Evolutionary conservation across 2,329 filamentous ascomycete species (phyloP), one percentile per base, ranked within the genome.

Genomic region (Fusarium sp.): DNA sequence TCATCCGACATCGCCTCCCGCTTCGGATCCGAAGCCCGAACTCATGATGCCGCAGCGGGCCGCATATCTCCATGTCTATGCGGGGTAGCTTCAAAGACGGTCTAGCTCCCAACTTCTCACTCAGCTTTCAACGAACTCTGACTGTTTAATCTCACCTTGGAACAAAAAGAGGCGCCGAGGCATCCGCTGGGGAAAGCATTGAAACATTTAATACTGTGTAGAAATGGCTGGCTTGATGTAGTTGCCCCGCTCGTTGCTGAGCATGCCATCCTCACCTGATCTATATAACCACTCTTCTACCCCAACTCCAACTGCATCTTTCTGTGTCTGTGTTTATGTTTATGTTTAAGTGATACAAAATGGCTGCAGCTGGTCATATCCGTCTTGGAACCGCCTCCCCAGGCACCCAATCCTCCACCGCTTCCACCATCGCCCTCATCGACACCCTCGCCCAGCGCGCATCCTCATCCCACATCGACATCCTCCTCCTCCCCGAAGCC

Each of bases 401-500:
- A 25, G 82, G 82, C 35, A 86, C 88, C 5, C 84, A 85, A 63
- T 72, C 84, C 58, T 88, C 86, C 21, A 87, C 85, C 2, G 56
- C 83, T 30, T 84, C 88, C 38, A 97, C 94, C 2, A 88, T 97
- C 62, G 78, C 82, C 11, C 88, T 91, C 40, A 88, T 97, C 57
- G 87, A 91, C 77, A 75, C 81, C 16, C 90, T 93, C 19, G 91
- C 93, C 38, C 83, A 83, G 30, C 83, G 86, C 40, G 95, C 95
- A n/a, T 88, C 91, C 7, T 76, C 80, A 2, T 79, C 83, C 63
- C 75, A 79, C 6, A 83, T 89, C 43, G 86, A 96, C 80, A 87
- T 98, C 56, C 87, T 98, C 33, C 90, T 98, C 59, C 95, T 98
- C 69, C 96, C 96, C 0, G 95, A 98, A 85, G 95, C 95, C 28